Base-by-base conservation (phyloP, 2,329 filamentous ascomycete species). In the Colletotrichum orbiculare region DNA sequence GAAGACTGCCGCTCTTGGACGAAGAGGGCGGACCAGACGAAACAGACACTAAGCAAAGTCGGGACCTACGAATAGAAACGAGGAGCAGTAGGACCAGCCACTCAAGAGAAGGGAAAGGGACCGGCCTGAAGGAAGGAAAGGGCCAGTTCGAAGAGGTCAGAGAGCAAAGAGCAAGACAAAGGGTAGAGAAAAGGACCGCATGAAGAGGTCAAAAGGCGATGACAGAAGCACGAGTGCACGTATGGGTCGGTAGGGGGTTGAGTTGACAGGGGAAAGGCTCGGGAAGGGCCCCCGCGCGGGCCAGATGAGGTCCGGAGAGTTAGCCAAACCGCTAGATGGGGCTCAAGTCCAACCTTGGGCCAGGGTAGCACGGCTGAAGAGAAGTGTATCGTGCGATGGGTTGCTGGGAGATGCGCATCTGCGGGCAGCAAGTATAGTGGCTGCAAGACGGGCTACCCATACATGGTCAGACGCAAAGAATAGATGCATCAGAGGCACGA, bases 21-120 rank as follows among this genome's bases (percentile, higher is more conserved):
- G 58, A 60, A 68, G 67, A 73, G 75, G 74, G 78, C 72, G 75
- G 77, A 77, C 75, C 71, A 76, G 78, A 78, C 79, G 79, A 82
- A 81, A 81, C 77, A 79, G 75, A 72, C 75, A 76, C 75, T 74
- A 73, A 69, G 70, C 69, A 67, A 69, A 70, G 64, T 69, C 63
- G 71, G 70, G 70, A 70, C 50, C 67, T 68, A 71, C 72, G 73
- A 74, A 75, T 69, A 73, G 73, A 75, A 75, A 77, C 73, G 73
- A 73, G 70, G 70, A 69, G 58, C 70, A 70, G 69, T 71, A 68
- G 67, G 70, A 72, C 72, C 59, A 65, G 71, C 73, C 73, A 69
- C 72, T 70, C 70, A 69, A 71, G 69, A 71, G 73, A 73, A 72
- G 71, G 69, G 55, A 60, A 54, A 55, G 66, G 66, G 64, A 60